Evolutionary conservation across 768 basidiomycete species (phyloP), one percentile per base, ranked within the genome.

Genomic region (Boletus fagicola): DNA sequence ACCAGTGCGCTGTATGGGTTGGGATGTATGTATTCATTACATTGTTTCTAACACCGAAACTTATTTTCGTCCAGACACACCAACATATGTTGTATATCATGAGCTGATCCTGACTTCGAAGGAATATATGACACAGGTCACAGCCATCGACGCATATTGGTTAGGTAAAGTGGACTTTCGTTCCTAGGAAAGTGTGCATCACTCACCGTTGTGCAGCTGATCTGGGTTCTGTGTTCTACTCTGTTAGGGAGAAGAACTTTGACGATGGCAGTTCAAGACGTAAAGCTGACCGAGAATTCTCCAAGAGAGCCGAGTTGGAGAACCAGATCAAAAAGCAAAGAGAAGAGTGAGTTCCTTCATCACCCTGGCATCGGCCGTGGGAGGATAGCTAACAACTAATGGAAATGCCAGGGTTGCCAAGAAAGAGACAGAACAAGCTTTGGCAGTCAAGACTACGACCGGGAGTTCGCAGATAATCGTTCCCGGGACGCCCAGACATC

Each of bases 71-170:
- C 11, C 66, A 94, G 93, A 94, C 73, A 96, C 94, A 22, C 96
- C 96, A 7, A 89, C 94, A 42, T 98, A 98, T 72, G 91, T 97
- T 48, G 84, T 99, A 35, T 99, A 98, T 71, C 97, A 99, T 69
- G 96, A 98, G 68, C 80, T 96, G 54, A 95, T 97, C 59, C 77
- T 96, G 64, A 96, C 94, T 12, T 95, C 94, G 33, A 96, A 95
- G 68, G 88, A 92, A 73, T 99, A 99, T 75, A 97, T 98, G 95
- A 96, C 95, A 18, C 94, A 94, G 72, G 97, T 99, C n/a, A 98
- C 97, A 3, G 86, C 96, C 0, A 90, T 98, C 60, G 94, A 98
- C 68, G 87, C 97, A 4, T 94, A 94, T 74, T 99, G 97, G 97
- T 82, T 98, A 36, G 94, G 94, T 92, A 74, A 69, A 80, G 70